phyloP scores from a whole-genome alignment of 257 asterid species.

The Salvia hispanica region DNA sequence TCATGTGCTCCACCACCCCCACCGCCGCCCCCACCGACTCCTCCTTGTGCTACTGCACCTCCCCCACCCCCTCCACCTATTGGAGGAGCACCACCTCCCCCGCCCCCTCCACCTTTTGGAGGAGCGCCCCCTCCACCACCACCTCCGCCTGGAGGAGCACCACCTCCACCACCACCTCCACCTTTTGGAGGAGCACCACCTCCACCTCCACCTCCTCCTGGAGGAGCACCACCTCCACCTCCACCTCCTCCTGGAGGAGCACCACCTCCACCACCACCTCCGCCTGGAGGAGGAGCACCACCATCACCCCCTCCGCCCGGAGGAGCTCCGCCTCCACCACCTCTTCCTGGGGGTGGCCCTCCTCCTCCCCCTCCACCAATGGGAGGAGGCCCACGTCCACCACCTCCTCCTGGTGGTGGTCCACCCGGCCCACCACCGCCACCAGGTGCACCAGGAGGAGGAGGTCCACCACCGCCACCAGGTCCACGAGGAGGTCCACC shows the following conservation, averaged over 20 bases:
- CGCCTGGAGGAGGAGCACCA: slow-evolving; percentile 19
- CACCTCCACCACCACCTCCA: slow-evolving; percentile 17
- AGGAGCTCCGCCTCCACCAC: slow-evolving; percentile 18
- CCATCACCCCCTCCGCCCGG: slow-evolving; percentile 43
- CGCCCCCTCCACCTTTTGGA: slow-evolving; percentile 13
- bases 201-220: slow-evolving; percentile 20
- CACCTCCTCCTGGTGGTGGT: slow-evolving; percentile 37
- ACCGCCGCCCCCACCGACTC: slow-evolving; percentile 24
- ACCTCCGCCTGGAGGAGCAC: slow-evolving; percentile 8
- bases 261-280: slow-evolving; percentile 40
- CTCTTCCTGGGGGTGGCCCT: slow-evolving; percentile 7
- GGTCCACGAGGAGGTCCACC: slow-evolving; percentile 52
- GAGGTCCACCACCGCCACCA: slow-evolving; percentile 47
- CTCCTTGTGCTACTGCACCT: slow-evolving; percentile 10
- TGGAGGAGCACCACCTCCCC: not conserved
- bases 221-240: slow-evolving; percentile 18
- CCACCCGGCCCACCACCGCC: slow-evolving; percentile 43
- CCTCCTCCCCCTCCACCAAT: slow-evolving; percentile 39
- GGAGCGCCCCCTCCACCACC: slow-evolving; percentile 20
- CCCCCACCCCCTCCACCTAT: not conserved
- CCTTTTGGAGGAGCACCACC: slow-evolving; percentile 12
- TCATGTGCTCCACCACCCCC: slow-evolving; percentile 27
- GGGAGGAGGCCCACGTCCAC: slow-evolving; percentile 40
- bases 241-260: slow-evolving; percentile 18
- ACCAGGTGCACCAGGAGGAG: slow-evolving; percentile 37